A percentile compares a stretch with the other conserved stretches of the same genome.
Conservation (phyloP, 2,329 filamentous ascomycete species). For the Neopestalotiopsis clavispora region DNA sequence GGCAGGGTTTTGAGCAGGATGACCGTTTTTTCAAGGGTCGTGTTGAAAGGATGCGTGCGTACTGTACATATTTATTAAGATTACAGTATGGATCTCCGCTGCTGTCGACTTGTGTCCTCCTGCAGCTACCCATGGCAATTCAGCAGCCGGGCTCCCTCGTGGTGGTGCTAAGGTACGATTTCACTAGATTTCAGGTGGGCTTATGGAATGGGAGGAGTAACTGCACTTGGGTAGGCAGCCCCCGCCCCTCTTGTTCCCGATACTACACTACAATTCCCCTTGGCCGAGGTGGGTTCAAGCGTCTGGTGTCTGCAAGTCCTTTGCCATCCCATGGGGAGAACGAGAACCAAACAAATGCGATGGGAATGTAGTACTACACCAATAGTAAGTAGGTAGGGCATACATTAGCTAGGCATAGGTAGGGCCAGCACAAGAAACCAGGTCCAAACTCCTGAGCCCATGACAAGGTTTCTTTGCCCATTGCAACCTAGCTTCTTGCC, state of each 20-base stretch:
- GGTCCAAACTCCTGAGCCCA: not conserved
- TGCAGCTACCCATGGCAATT: constrained; percentile 16
- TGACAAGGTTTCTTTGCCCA: not conserved
- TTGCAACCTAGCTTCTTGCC: constrained; percentile 1
- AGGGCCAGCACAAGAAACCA: not conserved
- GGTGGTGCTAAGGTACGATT: constrained; percentile 2
- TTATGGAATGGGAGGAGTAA: not conserved
- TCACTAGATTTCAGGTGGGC: constrained; percentile 8
- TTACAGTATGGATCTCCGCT: constrained; percentile 18
- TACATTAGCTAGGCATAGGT: not conserved
- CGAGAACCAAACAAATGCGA: not conserved
- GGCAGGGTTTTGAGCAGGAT: constrained; percentile 3
- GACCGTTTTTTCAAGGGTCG: constrained; percentile 4
- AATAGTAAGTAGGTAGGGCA: not conserved
- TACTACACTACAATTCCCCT: not conserved
- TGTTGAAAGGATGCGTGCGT: constrained; percentile 1
- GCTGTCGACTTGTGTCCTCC: not conserved
- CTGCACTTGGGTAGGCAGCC: not conserved
- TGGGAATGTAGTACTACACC: not conserved
- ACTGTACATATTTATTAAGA: constrained; percentile 13
- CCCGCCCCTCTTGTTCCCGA: not conserved
- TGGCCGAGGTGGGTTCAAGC: not conserved
- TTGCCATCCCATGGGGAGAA: not conserved
- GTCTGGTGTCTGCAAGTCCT: not conserved
- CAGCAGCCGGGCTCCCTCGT: not conserved